Base-by-base conservation (phyloP, 805 yeast species). In the Candida silvicultrix region DNA sequence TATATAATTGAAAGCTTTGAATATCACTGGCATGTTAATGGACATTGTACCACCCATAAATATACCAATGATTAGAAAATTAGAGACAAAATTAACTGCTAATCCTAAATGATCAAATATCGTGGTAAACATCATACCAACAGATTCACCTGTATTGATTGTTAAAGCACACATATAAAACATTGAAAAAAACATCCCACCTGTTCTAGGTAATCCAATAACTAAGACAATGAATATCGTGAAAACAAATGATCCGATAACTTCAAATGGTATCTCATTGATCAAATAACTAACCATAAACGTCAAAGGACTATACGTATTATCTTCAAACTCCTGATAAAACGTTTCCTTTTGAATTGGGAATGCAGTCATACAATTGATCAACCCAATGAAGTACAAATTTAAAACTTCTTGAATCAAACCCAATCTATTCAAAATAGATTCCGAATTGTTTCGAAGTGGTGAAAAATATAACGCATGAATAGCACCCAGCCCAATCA, bases 21-120 rank as follows among this genome's bases (percentile, higher is more conserved):
- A 71, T 41, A 89, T 80, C 2, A 65, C 66, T 22, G 84, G 85
- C 83, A 88, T 78, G n/a, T 81, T 71, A 55, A 87, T 67, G 0
- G 96, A 84, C 81, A 89, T 73, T 11, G 89, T 68, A 4, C 96
- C 97, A 1, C 88, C 85, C 94, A 89, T 85, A 53, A 85, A 78
- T 5, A 85, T 78, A 6, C 92, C 94, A 42, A 87, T 66, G 2
- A 88, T 78, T 44, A 85, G 66, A 25, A 85, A 60, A 9, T 80
- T 73, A 0, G 90, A 77, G 32, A 89, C 79, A 3, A 85, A 65
- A 59, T 85, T 86, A 16, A 86, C 81, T 0, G 94, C 95, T 56
- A 88, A 78, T 0, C 96, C 96, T 29, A 88, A 75, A 55, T 88
- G 89, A 41, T 70, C 66, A 56, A 89, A 82, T 1, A 84, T 54